A percentile compares a stretch with the other conserved stretches of the same genome.
Evolutionary conservation across 768 basidiomycete genomes (phyloP).

Genomic region (Panellus pusillus): DNA sequence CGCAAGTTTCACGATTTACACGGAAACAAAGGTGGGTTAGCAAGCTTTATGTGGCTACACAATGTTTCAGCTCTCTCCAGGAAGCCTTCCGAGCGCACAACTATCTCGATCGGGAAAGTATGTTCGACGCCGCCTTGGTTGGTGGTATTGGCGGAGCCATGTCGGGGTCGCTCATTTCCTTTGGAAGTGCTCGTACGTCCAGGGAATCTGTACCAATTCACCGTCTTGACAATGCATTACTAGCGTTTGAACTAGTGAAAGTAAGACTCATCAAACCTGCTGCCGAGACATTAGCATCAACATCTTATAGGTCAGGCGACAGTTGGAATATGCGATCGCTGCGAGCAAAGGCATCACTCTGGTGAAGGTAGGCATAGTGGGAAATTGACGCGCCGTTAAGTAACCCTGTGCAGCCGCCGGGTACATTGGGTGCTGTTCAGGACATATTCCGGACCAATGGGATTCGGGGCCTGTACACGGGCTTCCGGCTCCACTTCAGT

Average conservation of each 20-base stretch:
- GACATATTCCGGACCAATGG: slow-evolving; percentile 73
- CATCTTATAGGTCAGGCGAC: slow-evolving; percentile 71
- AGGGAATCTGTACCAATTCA: not conserved
- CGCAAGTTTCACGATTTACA: slow-evolving; percentile 90
- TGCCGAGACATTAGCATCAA: not conserved
- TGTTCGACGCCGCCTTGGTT: slow-evolving; percentile 70
- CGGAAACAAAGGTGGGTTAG: slow-evolving; percentile 54
- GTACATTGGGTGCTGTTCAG: slow-evolving; percentile 69
- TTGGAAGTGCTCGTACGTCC: slow-evolving; percentile 84
- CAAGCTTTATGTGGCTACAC: no score
- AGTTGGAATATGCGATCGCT: slow-evolving; percentile 90
- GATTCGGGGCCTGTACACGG: slow-evolving; percentile 71
- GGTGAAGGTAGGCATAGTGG: slow-evolving; percentile 36
- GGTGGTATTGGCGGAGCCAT: slow-evolving; percentile 86
- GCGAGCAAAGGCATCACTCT: slow-evolving; percentile 72
- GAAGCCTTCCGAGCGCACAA: slow-evolving; percentile 63
- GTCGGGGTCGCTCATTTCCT: slow-evolving; percentile 86
- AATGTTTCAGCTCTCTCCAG: slow-evolving; percentile 3
- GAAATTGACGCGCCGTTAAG: not conserved
- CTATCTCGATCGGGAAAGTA: slow-evolving; percentile 55
- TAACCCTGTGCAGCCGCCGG: slow-evolving; percentile 49
- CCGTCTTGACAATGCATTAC: slow-evolving; percentile 9
- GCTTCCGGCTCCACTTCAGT: slow-evolving; percentile 87
- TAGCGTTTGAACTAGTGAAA: slow-evolving; percentile 95
- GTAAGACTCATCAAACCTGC: slow-evolving; percentile 37